phyloP scores from a whole-genome alignment of 169 alveolate species.

The Pseudocohnilembus persalinus region DNA sequence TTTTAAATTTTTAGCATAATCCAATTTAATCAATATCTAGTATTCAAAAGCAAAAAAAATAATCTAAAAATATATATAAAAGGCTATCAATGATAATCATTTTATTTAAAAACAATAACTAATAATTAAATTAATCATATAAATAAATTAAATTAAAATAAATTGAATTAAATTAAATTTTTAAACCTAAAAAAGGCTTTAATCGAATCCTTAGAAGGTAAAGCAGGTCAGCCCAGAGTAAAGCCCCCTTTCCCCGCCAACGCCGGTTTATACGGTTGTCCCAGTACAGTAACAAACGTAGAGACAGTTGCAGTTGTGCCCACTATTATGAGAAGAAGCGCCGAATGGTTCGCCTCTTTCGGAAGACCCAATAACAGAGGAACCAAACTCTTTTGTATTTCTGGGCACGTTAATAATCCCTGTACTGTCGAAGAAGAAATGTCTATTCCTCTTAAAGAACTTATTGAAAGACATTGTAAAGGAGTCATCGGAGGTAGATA shows the following conservation, averaged over 20 bases:
- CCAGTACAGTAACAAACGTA: constrained; percentile 82
- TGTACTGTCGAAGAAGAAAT: constrained; percentile 81
- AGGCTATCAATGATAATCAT: too few relatives aligned
- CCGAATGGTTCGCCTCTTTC: constrained; percentile 67
- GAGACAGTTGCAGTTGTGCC: constrained; percentile 84
- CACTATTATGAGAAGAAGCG: constrained; percentile 79
- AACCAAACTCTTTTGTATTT: constrained; percentile 69
- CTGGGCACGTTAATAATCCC: constrained; percentile 84
- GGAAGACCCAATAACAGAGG: constrained; percentile 76
- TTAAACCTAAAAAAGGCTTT: constrained; percentile 28
- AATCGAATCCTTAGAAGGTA: constrained; percentile 81
- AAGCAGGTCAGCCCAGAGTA: constrained; percentile 80
- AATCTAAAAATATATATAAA: too few relatives aligned
- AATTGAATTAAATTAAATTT: too few relatives aligned
- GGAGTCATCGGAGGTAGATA: constrained; percentile 80
- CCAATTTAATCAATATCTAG: too few relatives aligned
- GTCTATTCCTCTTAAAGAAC: constrained; percentile 77
- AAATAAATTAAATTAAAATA: too few relatives aligned
- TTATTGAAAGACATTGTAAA: constrained; percentile 79
- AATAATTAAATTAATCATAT: too few relatives aligned
- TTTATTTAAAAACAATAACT: too few relatives aligned
- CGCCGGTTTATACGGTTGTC: constrained; percentile 85
- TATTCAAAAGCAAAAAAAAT: too few relatives aligned
- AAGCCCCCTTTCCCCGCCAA: constrained; percentile 88
- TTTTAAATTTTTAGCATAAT: too few relatives aligned